Evolutionary conservation across 495 filamentous ascomycete species (phyloP), one percentile per base, ranked within the genome.

Genomic region (Annulohypoxylon moriforme): DNA sequence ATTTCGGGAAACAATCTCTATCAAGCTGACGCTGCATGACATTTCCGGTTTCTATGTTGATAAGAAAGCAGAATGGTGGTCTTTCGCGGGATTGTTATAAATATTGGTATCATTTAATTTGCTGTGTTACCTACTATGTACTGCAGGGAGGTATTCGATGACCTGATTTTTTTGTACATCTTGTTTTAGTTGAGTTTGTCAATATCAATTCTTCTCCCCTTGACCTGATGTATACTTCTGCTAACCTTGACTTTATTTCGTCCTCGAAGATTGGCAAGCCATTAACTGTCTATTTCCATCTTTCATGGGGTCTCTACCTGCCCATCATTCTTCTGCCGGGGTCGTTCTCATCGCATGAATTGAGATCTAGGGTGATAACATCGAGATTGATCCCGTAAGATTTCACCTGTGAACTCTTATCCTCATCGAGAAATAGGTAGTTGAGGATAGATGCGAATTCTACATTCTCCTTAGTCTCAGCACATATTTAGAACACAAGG

Each of bases 1-100:
- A 34, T 20, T 34, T 55, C 18, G 50, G 50, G 13, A 34, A 33
- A 55, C 50, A 55, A 55, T 34, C 50, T 55, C 27, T 34, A 31
- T 53, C 24, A 25, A 31, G 24, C 24, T 16, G 49, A 16, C 22
- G 1, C 46, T 24, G 16, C 18, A 13, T 49, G 46, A 49, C 6
- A 8, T 11, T 3, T 13, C 7, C 11, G 22, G 2, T 49, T 25
- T 49, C 8, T 11, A 25, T 44, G 16, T 44, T n/a, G 50, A 20
- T 55, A 16, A 16, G 29, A 44, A n/a, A 8, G 7, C 9, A n/a
- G 29, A 20, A 34, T 20, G 14, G 16, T 20, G n/a, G n/a, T 4
- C n/a, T 34, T 55, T 5, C n/a, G 16, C 16, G 27, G 20, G 20
- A 55, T 1, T 4, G 14, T 1, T 7, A 6, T 4, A 20, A 13